Evolutionary conservation across 2,329 filamentous ascomycete species (phyloP).

Genomic region (Aureobasidium sp.): DNA sequence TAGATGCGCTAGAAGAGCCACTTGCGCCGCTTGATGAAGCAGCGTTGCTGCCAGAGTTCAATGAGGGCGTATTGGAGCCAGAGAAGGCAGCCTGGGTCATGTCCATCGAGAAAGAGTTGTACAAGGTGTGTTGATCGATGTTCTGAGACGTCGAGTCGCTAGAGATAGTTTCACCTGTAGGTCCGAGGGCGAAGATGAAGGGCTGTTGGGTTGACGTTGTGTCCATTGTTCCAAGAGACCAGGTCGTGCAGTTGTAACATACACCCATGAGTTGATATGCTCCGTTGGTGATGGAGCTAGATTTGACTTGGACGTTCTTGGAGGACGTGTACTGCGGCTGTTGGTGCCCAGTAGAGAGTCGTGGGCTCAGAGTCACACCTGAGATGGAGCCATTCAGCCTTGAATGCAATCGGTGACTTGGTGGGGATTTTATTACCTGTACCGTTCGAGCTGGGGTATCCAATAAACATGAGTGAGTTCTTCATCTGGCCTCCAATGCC

Average conservation of each 20-base stretch:
- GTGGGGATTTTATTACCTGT: conserved; percentile 27
- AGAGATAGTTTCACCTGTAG: conserved; percentile 25
- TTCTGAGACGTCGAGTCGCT: conserved; percentile 27
- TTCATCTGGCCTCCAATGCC: conserved; percentile 39
- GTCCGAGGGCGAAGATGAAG: conserved; percentile 39
- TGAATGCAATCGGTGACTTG: not conserved
- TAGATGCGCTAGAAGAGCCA: not conserved
- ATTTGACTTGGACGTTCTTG: conserved; percentile 27
- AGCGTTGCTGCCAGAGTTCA: not conserved
- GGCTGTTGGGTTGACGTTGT: conserved; percentile 27
- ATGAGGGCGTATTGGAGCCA: conserved; percentile 10
- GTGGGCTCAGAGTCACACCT: conserved; percentile 34
- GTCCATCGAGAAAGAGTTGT: conserved; percentile 36
- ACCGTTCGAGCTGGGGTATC: conserved; percentile 31
- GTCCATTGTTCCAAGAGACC: conserved; percentile 31
- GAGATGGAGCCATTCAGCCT: conserved; percentile 10
- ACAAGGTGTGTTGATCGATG: conserved; percentile 33
- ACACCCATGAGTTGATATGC: conserved; percentile 29
- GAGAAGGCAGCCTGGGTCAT: conserved; percentile 30
- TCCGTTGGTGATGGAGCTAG: conserved; percentile 22
- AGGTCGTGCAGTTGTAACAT: conserved; percentile 35
- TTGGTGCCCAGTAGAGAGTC: conserved; percentile 28
- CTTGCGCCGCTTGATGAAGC: conserved; percentile 16
- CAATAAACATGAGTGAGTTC: conserved; percentile 38
- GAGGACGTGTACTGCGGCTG: conserved; percentile 31